phyloP scores from a whole-genome alignment of 306 rosid genomes.

The Vigna unguiculata region DNA sequence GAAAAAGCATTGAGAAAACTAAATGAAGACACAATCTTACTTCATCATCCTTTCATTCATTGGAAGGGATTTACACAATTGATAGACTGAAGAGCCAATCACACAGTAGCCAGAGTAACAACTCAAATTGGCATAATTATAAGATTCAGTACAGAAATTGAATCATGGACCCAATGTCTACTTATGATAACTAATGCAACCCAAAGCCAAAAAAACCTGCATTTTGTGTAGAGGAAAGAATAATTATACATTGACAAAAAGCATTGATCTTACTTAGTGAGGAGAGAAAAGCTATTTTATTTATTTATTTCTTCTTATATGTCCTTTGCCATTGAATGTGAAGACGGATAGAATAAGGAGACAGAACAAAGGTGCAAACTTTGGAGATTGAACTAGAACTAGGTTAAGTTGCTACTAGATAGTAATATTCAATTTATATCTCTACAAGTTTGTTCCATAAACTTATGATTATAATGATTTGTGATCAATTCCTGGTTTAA shows the following conservation, averaged over 20 bases:
- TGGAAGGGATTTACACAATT: constrained; percentile 44
- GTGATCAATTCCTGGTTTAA: neutral
- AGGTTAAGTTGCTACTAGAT: neutral
- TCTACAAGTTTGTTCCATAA: neutral
- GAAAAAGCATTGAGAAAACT: neutral
- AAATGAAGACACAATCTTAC: constrained; percentile 59
- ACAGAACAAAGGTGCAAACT: neutral
- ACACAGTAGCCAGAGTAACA: neutral
- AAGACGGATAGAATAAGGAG: neutral
- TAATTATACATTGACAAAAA: neutral
- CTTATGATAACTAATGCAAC: neutral
- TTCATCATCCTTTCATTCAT: constrained; percentile 73
- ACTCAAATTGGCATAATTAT: neutral
- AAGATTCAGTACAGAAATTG: neutral
- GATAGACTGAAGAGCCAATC: neutral
- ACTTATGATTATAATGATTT: neutral
- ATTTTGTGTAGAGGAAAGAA: neutral
- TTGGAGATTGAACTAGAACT: neutral
- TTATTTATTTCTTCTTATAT: neutral
- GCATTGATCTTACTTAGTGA: neutral
- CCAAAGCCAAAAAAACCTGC: neutral
- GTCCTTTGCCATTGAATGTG: neutral
- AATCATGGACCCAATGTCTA: neutral
- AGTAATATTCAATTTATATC: neutral
- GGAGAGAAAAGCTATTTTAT: neutral